phyloP scores from a whole-genome alignment of 163 green algal genomes.

The Botryococcus braunii region DNA sequence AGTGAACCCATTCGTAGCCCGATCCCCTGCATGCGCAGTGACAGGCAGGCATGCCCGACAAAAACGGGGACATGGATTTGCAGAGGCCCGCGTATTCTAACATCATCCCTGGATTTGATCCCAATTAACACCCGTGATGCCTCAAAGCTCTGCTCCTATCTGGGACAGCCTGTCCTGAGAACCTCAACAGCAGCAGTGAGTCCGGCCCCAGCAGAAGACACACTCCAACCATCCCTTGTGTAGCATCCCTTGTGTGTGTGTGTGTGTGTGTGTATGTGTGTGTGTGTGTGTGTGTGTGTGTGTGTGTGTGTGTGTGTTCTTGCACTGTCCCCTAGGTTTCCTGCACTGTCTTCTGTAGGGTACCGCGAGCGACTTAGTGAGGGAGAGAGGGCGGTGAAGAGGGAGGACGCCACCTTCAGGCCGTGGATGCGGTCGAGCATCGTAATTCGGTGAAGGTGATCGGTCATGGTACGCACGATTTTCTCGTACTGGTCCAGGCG shows the following conservation, averaged over 20 bases:
- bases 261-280: neutral
- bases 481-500: slow-evolving; percentile 25
- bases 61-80: too few species aligned
- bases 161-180: too few species aligned
- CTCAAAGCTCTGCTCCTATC: too few species aligned
- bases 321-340: neutral
- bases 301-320: neutral
- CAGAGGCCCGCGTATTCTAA: too few species aligned
- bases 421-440: slow-evolving; percentile 69
- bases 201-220: too few species aligned
- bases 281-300: neutral
- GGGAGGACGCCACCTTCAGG: slow-evolving; percentile 59
- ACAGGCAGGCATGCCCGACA: too few species aligned
- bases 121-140: too few species aligned
- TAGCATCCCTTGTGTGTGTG: neutral
- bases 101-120: too few species aligned
- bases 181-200: too few species aligned
- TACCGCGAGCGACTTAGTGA: neutral
- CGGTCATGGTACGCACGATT: slow-evolving; percentile 24
- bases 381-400: neutral
- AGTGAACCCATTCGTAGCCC: too few species aligned
- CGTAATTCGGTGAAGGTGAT: slow-evolving; percentile 36
- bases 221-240: neutral
- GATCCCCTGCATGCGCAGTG: too few species aligned
- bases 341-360: neutral